Base-by-base conservation (phyloP, 2,329 filamentous ascomycete species). In the Aspergillus cejpii region DNA sequence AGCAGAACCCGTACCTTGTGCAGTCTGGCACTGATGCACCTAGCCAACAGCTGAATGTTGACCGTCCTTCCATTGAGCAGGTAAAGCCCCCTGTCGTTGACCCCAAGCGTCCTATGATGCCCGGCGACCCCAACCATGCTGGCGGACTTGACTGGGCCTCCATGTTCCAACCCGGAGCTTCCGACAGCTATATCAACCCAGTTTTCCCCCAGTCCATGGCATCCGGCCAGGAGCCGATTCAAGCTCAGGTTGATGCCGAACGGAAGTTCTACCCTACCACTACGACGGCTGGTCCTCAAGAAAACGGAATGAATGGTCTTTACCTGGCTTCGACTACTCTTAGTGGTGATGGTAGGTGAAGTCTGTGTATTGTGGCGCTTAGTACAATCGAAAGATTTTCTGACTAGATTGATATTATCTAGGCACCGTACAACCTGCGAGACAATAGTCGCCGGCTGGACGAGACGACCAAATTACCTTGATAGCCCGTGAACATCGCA, bases 81-180 rank as follows among this genome's bases (percentile, higher is more conserved):
- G 63, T 66, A 62, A 69, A 69, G 58, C 59, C 66, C 56, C 62
- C 65, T 45, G 52, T 64, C 49, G 51, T 61, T 44, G 67, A 72
- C 50, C 62, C 61, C 48, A 72, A 71, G 55, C 66, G 67, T 44
- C 65, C 66, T 53, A 61, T 78, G 61, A 85, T 87, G 80, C 58
- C 78, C 73, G 68, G 65, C 57, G 77, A 76, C 69, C 70, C 75
- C 68, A 76, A 76, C 67, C 79, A 81, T 45, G 54, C 61, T 45
- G 76, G 73, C 72, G 69, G 70, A 42, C 58, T 84, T 73, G 84
- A 87, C 71, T 88, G 84, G 84, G 78, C 83, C 62, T 78, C 84
- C 65, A 85, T 88, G 80, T 87, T 87, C 74, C 83, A 83, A 73
- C 69, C 81, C 73, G 81, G 81, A 77, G 75, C 79, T 72, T 79